Conservation (phyloP, 129 eudicot species). For the Lactuca saligna region DNA sequence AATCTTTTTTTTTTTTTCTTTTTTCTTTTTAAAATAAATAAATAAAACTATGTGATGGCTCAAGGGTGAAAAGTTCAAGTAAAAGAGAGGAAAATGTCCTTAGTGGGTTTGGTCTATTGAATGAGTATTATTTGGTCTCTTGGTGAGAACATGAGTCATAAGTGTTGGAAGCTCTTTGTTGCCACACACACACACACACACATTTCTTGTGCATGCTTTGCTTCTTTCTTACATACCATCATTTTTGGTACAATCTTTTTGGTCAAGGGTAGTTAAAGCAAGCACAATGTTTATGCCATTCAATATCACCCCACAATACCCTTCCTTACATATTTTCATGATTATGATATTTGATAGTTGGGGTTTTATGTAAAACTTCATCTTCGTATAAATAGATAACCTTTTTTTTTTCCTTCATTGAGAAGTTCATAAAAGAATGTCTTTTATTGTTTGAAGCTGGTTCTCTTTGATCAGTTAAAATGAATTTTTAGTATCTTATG, state of each 20-base stretch:
- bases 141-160: constrained; percentile 23
- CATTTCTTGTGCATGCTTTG: constrained; percentile 24
- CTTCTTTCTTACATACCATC: constrained; percentile 20
- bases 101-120: constrained; percentile 12
- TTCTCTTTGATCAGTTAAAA: too few species aligned
- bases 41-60: too few species aligned
- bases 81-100: background rate
- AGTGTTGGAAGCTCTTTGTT: constrained; percentile 26
- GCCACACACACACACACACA: constrained; percentile 12
- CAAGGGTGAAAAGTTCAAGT: background rate
- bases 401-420: too few species aligned
- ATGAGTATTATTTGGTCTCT: constrained; percentile 17
- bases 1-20: too few species aligned
- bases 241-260: constrained; percentile 31
- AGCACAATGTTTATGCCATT: background rate
- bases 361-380: too few species aligned
- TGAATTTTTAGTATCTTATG: too few species aligned
- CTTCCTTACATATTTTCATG: background rate
- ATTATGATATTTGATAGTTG: background rate
- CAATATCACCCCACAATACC: background rate
- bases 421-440: too few species aligned
- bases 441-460: too few species aligned
- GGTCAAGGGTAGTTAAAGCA: constrained; percentile 33
- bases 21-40: too few species aligned
- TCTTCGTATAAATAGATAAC: too few species aligned